Evolutionary conservation across 371 early-diverging fungal genomes (phyloP).

Genomic region (Syncephalis plumigaleata): DNA sequence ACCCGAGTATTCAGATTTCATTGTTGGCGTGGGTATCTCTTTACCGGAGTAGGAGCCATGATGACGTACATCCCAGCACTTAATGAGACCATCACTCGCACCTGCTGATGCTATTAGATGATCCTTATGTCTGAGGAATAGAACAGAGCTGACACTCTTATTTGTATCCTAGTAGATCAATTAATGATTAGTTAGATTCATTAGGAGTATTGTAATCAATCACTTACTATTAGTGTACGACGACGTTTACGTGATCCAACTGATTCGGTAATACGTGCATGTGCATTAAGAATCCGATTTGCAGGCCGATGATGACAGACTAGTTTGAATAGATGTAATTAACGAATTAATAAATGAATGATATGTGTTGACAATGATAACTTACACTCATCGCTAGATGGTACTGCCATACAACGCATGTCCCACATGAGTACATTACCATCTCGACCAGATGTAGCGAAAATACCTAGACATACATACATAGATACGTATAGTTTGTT

Average conservation of each 20-base stretch:
- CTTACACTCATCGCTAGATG: slow-evolving; percentile 8
- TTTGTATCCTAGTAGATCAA: slow-evolving; percentile 8
- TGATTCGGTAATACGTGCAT: too few relatives aligned
- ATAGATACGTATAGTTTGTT: too few relatives aligned
- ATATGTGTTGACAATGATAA: too few relatives aligned
- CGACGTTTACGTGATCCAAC: too few relatives aligned
- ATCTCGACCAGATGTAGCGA: slow-evolving; percentile 40
- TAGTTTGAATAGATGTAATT: too few relatives aligned
- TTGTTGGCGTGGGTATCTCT: slow-evolving; percentile 10
- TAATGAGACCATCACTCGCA: slow-evolving; percentile 34
- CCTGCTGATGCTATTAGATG: slow-evolving; percentile 29
- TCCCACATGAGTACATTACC: slow-evolving; percentile 49
- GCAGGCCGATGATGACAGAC: too few relatives aligned
- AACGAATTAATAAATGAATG: too few relatives aligned
- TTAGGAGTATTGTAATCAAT: slow-evolving; percentile 10
- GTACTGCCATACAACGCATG: slow-evolving; percentile 17
- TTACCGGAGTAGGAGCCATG: slow-evolving; percentile 13
- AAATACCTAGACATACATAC: slow-evolving; percentile 18
- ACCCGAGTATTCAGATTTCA: slow-evolving; percentile 12
- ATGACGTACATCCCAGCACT: slow-evolving; percentile 20
- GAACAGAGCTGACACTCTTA: slow-evolving; percentile 30
- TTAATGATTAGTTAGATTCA: slow-evolving; percentile 8
- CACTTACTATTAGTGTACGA: too few relatives aligned
- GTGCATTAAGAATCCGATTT: too few relatives aligned
- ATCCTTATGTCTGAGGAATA: slow-evolving; percentile 17